phyloP scores from a whole-genome alignment of 75 land plant species.

The Cryptomeria japonica region DNA sequence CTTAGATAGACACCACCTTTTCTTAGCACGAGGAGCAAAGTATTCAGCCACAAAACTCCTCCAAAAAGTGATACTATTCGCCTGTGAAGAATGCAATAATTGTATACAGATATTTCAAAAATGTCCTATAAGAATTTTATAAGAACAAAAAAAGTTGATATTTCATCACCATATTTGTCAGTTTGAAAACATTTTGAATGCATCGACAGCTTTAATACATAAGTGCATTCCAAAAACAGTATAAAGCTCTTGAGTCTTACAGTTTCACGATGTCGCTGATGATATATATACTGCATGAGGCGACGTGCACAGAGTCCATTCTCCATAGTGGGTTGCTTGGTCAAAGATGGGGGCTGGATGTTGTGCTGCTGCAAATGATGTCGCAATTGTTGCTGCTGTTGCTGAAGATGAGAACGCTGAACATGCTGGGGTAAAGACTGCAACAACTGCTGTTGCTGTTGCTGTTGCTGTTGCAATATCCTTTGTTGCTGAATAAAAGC shows the following conservation, averaged over 20 bases:
- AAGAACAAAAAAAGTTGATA: neutral
- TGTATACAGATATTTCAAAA: neutral
- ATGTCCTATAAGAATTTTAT: neutral
- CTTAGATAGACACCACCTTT: conserved; percentile 91
- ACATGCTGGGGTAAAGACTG: conserved; percentile 55
- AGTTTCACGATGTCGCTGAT: conserved; percentile 50
- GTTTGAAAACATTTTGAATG: neutral
- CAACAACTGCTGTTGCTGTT: conserved; percentile 57
- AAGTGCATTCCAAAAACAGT: neutral
- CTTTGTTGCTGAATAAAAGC: conserved; percentile 61
- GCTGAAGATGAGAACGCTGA: conserved; percentile 52
- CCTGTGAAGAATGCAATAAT: conserved; percentile 40
- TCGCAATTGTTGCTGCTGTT: conserved; percentile 56
- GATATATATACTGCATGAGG: conserved; percentile 86
- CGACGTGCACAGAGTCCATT: conserved; percentile 78
- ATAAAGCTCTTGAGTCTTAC: conserved; percentile 17
- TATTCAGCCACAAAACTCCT: conserved; percentile 89
- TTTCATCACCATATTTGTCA: neutral
- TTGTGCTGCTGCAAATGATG: conserved; percentile 47
- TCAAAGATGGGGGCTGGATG: conserved; percentile 35
- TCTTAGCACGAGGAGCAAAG: conserved; percentile 88
- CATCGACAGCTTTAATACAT: neutral
- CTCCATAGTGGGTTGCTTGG: conserved; percentile 57
- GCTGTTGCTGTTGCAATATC: conserved; percentile 46
- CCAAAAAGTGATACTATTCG: conserved; percentile 83